Percentiles rank a stretch among this genome's conserved stretches.
Conservation (phyloP, 1,139 yeast genomes). For the Magnusiomyces clavatus region DNA sequence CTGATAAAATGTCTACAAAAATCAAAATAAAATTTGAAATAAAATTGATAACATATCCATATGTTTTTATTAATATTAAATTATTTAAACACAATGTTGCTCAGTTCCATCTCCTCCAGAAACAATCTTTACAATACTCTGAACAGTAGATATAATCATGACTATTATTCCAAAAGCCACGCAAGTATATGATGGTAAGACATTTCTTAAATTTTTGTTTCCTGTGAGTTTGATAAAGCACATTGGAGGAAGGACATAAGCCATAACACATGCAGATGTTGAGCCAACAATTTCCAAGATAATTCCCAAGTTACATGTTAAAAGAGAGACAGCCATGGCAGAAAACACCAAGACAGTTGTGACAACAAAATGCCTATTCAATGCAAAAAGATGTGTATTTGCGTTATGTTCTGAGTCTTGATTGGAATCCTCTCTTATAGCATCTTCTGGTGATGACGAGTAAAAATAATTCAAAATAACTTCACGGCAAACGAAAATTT, state of each 20-base stretch:
- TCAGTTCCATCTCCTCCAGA: constrained; percentile 29
- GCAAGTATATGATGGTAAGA: constrained; percentile 52
- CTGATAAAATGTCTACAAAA: no score
- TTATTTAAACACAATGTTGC: constrained; percentile 9
- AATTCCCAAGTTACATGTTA: constrained; percentile 85
- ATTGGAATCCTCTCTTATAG: neutral
- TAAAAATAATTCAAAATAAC: constrained; percentile 61
- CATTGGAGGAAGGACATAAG: constrained; percentile 83
- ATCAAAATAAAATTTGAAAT: no score
- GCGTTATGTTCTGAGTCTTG: no score
- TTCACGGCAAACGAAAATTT: constrained; percentile 82
- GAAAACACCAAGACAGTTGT: constrained; percentile 60
- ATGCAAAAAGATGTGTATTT: no score
- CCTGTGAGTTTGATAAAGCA: constrained; percentile 65
- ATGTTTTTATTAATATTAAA: no score
- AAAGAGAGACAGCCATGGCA: constrained; percentile 68
- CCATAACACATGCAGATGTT: constrained; percentile 86
- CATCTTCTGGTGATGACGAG: constrained; percentile 18
- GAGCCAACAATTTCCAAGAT: constrained; percentile 87
- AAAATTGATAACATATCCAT: no score
- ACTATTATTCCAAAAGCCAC: constrained; percentile 65
- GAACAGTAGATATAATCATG: constrained; percentile 70
- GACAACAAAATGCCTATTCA: constrained; percentile 45
- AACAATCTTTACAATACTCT: constrained; percentile 56
- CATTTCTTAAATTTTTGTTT: constrained; percentile 37